Base-by-base conservation (phyloP, 1,284 basidiomycete genomes). In the Laetiporus sulphureus region DNA sequence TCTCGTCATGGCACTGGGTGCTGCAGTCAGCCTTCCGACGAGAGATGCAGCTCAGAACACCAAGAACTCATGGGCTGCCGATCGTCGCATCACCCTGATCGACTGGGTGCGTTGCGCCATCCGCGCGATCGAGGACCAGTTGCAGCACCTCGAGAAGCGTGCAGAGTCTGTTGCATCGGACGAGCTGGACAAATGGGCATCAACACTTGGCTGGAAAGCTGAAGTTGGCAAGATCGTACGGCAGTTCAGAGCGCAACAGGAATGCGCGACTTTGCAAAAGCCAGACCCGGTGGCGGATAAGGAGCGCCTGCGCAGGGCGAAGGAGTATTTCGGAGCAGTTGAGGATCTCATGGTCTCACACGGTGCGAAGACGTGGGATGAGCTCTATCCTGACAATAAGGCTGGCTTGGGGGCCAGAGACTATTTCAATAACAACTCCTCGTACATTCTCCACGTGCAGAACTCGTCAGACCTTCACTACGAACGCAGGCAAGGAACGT, bases 1-100 rank as follows among this genome's bases (percentile, higher is more conserved):
- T 16, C 60, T 75, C 4, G 61, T 78, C 6, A 46, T 71, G 7
- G 56, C 65, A 8, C 52, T 73, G 5, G 73, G 71, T 11, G 69
- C 67, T 2, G 58, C 67, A 1, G 47, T 66, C 45, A 67, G 73
- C 41, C 33, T 65, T 2, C 41, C 35, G n/a, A 38, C 45, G 5
- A 19, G n/a, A 12, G 10, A 16, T 0, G 19, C 41, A 8, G 16
- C 10, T 27, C 25, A 27, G 13, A 13, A 7, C 25, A 27, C 13
- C 20, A 40, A 23, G 18, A 32, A 40, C n/a, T 1, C n/a, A 5
- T 19, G 24, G 0, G 20, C 21, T 12, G 12, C 6, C 7, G 25
- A 43, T 13, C 18, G 51, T 2, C 38, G 51, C 4, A 57, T 56
- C 16, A 65, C 62, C 3, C 41, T 71, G 15, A 53, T 69, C 13